A percentile compares a stretch with the other conserved stretches of the same genome.
Evolutionary conservation across 2,329 filamentous ascomycete genomes (phyloP).

Genomic region (Aphanocladium album): DNA sequence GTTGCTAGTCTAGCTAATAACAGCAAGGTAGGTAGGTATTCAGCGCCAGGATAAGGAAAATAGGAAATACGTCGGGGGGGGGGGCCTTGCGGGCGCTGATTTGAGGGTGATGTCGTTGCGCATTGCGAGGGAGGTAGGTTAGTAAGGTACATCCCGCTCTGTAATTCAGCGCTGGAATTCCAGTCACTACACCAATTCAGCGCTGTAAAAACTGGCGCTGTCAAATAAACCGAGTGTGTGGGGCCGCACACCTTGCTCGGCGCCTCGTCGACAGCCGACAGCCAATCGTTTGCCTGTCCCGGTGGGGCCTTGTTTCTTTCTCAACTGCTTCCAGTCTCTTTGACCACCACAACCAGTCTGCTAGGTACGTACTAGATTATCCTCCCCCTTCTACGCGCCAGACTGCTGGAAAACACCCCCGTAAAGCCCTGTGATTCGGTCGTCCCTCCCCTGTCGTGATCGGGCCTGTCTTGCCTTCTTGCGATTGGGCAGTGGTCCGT

Average conservation of each 20-base stretch:
- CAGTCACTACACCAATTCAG: neutral
- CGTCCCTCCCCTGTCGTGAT: neutral
- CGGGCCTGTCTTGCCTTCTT: neutral
- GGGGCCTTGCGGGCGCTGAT: neutral
- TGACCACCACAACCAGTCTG: no score
- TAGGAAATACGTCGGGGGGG: no score
- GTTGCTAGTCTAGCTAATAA: neutral
- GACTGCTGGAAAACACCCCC: neutral
- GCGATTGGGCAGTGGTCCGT: neutral
- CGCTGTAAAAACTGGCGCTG: neutral
- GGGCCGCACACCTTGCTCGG: neutral
- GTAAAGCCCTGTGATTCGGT: neutral
- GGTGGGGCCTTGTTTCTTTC: neutral
- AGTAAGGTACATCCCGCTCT: no score
- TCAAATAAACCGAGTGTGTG: neutral
- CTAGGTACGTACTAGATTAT: no score
- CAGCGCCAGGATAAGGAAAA: no score
- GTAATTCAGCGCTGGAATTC: neutral
- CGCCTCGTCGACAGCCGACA: slow-evolving; percentile 7
- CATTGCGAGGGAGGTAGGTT: no score
- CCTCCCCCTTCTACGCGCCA: neutral
- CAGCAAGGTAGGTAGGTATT: no score
- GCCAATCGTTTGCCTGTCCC: slow-evolving; percentile 1
- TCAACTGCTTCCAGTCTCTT: neutral
- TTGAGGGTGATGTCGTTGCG: neutral